Percentiles rank a stretch among this genome's conserved stretches.
phyloP scores from a whole-genome alignment of 306 rosid species.

The Clitoria ternatea region DNA sequence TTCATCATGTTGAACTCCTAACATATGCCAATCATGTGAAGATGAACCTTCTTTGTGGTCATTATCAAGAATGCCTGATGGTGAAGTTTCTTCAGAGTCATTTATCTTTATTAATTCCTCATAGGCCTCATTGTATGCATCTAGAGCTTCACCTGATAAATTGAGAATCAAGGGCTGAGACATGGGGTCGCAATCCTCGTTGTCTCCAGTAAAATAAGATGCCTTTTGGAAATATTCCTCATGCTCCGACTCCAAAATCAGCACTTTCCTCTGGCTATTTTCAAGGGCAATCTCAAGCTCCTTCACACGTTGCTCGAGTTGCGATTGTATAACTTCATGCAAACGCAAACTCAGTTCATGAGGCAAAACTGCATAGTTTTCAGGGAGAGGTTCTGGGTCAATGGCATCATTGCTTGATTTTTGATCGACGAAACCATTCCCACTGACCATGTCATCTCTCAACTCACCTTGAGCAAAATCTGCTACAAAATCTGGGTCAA shows the following conservation, averaged over 20 bases:
- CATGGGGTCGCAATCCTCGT: conserved; percentile 28
- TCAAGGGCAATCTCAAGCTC: conserved; percentile 85
- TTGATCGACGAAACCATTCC: not conserved
- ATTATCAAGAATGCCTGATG: conserved; percentile 26
- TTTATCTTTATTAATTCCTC: conserved; percentile 53
- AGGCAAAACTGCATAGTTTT: conserved; percentile 66
- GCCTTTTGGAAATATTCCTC: conserved; percentile 19
- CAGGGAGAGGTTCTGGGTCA: conserved; percentile 37
- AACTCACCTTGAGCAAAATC: conserved; percentile 74
- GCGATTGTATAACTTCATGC: conserved; percentile 70
- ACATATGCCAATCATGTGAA: conserved; percentile 4
- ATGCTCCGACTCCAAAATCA: conserved; percentile 35
- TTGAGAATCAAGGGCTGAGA: conserved; percentile 59
- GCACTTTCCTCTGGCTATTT: conserved; percentile 54
- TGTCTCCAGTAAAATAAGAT: conserved; percentile 30
- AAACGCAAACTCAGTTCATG: conserved; percentile 73
- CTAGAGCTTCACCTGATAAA: conserved; percentile 80
- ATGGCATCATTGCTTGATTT: conserved; percentile 38
- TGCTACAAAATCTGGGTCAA: conserved; percentile 61
- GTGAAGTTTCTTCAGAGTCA: conserved; percentile 58
- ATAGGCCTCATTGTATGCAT: conserved; percentile 76
- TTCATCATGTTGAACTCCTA: conserved; percentile 23
- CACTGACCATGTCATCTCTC: conserved; percentile 38
- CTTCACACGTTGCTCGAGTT: conserved; percentile 68
- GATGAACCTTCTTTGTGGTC: conserved; percentile 18